Evolutionary conservation across 2,329 filamentous ascomycete genomes (phyloP), one percentile per base, ranked within the genome.

Genomic region (Penicillium concentricum): DNA sequence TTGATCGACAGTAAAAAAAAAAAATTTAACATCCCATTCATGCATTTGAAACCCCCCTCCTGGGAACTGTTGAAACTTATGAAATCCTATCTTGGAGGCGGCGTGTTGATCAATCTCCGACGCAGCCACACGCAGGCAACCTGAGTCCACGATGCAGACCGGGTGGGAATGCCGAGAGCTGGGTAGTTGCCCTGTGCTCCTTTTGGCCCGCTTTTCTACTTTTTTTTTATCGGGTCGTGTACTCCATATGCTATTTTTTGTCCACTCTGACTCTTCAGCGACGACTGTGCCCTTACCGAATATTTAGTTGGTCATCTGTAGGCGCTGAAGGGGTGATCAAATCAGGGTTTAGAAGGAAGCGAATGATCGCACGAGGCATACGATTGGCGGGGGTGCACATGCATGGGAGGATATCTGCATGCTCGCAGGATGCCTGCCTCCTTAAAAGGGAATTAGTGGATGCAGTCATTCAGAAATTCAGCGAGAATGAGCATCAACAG

Each of bases 151-250:
- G 51, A 51, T 60, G 58, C 61, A 64, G 59, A 53, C 62, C 61
- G 59, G 59, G 58, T 62, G 61, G 55, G 57, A 60, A 64, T 66
- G 60, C 64, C 62, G 64, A 60, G 61, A 37, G 50, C 45, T 51
- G 52, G 43, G 34, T 50, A 54, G 54, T 62, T 64, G 59, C 58
- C 61, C 61, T 56, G 58, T 65, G 61, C 61, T 61, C 54, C 28
- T 34, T 30, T 39, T 60, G 57, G 61, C 50, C 62, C 62, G 54
- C 62, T 65, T 63, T 63, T 54, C 34, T 35, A 35, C 30, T 56
- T 52, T 42, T 52, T 42, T 55, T 41, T 47, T 42, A 20, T 41
- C 18, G 22, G 26, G 5, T 39, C 12, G 15, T 9, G 16, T 56
- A 45, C 45, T 8, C n/a, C 22, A 18, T 44, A 30, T 56, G 12